Evolutionary conservation across 257 asterid genomes (phyloP).

Genomic region (Solanum ossicruentum): DNA sequence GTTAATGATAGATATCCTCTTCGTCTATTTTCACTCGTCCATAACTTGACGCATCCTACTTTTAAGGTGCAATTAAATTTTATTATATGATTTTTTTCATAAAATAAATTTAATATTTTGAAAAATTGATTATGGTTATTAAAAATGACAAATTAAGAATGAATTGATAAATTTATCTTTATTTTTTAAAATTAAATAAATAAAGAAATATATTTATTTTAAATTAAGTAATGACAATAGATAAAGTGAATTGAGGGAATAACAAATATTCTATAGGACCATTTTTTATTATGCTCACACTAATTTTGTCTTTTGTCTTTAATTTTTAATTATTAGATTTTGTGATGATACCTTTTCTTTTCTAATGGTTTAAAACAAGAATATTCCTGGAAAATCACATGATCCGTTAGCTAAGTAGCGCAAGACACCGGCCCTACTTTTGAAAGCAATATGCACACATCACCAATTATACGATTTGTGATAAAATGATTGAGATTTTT

Average conservation of each 20-base stretch:
- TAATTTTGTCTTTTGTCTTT: neutral
- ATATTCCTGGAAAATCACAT: neutral
- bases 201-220: no score
- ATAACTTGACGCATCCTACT: no score
- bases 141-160: no score
- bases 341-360: neutral
- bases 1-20: no score
- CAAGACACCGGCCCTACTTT: neutral
- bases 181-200: no score
- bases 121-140: no score
- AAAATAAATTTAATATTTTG: no score
- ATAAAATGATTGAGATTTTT: accelerated
- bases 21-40: no score
- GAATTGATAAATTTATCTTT: neutral
- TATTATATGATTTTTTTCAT: no score
- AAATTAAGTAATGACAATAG: neutral
- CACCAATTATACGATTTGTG: no score
- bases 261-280: neutral
- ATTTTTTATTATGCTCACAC: neutral
- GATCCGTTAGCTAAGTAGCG: neutral
- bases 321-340: neutral
- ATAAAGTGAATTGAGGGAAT: neutral
- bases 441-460: neutral
- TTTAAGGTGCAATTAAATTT: no score
- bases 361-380: neutral